Base-by-base conservation (phyloP, 257 asterid species). In the Thymus mandschuricus region DNA sequence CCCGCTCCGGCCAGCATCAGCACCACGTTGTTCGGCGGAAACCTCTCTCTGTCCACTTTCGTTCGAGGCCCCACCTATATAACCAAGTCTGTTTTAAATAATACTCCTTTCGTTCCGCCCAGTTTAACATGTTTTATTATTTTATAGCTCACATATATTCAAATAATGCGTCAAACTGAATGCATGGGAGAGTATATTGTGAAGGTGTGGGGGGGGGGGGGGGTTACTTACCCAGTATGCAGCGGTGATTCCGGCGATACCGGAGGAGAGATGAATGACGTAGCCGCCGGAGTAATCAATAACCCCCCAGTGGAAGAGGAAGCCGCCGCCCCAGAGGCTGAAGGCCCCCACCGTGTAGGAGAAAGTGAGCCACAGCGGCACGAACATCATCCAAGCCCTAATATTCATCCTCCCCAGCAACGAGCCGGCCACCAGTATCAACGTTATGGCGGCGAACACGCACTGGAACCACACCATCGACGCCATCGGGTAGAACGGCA, bases 271-370 rank as follows among this genome's bases (percentile, higher is more conserved):
- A 71, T 86, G 95, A 45, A 88, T 86, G 1, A 86, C 95, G 52
- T 83, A 88, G 0, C 95, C 89, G 10, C 91, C 95, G 46, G 91
- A 86, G 34, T 80, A 88, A 45, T 86, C 91, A 5, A 88, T 85
- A 0, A 88, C 87, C 4, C 95, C 95, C 95, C 89, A 82, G 0
- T 86, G 89, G 8, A 54, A 86, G 77, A 88, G 66, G 45, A 82
- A 88, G 1, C 95, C 91, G 13, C 91, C 89, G 15, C 95, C 89
- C 92, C 95, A 88, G 5, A 88, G 34, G 73, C 90, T 86, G 66
- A 82, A 88, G 2, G 95, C 95, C 15, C 92, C 95, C 34, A 86
- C 86, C 5, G 91, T 88, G 33, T 88, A 88, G 0, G 84, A 86
- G 27, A 88, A 84, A 13, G 88, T 88, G 4, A 84, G 70, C 95